Evolutionary conservation across 2,329 filamentous ascomycete genomes (phyloP), one percentile per base, ranked within the genome.

Genomic region (Talaromyces piceae): DNA sequence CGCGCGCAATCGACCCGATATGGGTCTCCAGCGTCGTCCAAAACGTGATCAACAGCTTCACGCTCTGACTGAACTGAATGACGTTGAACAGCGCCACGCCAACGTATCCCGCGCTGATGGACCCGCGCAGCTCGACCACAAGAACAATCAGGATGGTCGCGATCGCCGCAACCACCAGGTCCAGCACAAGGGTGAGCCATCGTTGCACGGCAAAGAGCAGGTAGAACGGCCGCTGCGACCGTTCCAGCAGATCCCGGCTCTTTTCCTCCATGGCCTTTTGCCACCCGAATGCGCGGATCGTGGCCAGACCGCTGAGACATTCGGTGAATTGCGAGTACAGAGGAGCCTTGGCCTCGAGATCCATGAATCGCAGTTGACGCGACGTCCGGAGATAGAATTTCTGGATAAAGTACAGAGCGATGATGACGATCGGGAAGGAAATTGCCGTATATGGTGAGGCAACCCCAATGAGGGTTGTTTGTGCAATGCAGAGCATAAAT

Each of bases 321-420:
- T 82, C 79, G 20, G 76, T 69, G 56, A 82, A 83, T 53, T 82
- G 69, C 13, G 71, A 77, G 66, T 79, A 82, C 0, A 83, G 65
- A 0, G 80, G 80, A 1, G 76, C 76, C 56, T 84, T 83, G 1
- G 77, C 74, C 60, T 85, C 82, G 1, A 85, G 71, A 43, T 84
- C 81, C 9, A 85, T 62, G 18, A 82, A 71, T 45, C 81, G 73
- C 6, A 85, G 61, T 60, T 84, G 81, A 0, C 80, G 68, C 0
- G 80, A 83, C 0, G 81, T 84, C 0, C 77, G 71, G 2, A 84
- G 70, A 56, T 84, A 84, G 45, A 81, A 73, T 48, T 70, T 76
- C 54, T 83, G 80, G 0, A 83, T 62, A 2, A 69, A 53, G 50
- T 75, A 83, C 1, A 82, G 54, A 0, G 74, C 54, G 0, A 59